Evolutionary conservation across 805 yeast genomes (phyloP).

Genomic region (Myxozyma geophila): DNA sequence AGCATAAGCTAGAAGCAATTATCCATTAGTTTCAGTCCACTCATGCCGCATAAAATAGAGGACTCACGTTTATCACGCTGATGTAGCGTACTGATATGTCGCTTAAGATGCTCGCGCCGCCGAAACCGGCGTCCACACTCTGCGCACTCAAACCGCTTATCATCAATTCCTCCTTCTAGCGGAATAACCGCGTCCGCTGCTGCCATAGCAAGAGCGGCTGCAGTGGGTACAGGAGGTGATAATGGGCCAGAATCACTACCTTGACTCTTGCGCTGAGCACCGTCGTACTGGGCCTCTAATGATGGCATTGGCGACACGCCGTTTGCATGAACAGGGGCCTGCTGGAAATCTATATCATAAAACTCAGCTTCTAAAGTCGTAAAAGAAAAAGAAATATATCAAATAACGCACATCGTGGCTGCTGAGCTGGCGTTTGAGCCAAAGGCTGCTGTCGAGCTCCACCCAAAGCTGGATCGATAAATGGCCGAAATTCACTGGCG

Average conservation of each 20-base stretch:
- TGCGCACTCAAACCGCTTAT: slow-evolving; percentile 56
- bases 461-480: slow-evolving; percentile 28
- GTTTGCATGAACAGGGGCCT: slow-evolving; percentile 5
- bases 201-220: slow-evolving; percentile 14
- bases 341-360: slow-evolving; percentile 15
- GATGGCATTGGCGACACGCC: background rate
- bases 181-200: slow-evolving; percentile 16
- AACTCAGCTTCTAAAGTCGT: background rate
- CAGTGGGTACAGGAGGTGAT: slow-evolving; percentile 2
- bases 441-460: slow-evolving; percentile 14
- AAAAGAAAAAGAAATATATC: background rate
- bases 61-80: slow-evolving; percentile 62
- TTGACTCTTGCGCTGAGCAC: slow-evolving; percentile 1
- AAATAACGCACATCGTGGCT: slow-evolving; percentile 21
- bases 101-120: slow-evolving; percentile 75
- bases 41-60: background rate
- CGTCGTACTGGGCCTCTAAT: background rate
- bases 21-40: background rate
- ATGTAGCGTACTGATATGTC: slow-evolving; percentile 75
- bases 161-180: slow-evolving; percentile 17
- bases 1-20: slow-evolving; percentile 49
- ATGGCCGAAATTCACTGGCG: slow-evolving; percentile 15
- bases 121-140: slow-evolving; percentile 69
- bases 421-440: slow-evolving; percentile 10
- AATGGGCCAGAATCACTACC: background rate